Base-by-base conservation (phyloP, 176 grass and related monocot genomes). In the Rhipidocladum racemiflorum region DNA sequence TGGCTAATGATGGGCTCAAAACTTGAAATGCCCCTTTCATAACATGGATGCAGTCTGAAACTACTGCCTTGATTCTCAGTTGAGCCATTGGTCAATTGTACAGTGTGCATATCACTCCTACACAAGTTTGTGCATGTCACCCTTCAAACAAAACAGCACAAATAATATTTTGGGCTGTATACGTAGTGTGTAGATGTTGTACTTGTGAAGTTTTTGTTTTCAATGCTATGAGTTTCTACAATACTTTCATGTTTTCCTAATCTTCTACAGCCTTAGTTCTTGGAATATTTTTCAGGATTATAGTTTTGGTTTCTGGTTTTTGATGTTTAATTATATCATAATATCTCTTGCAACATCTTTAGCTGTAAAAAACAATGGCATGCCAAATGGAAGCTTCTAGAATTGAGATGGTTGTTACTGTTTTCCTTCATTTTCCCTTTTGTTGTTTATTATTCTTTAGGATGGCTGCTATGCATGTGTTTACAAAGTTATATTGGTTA, bases 381-480 rank as follows among this genome's bases (percentile, higher is more conserved):
- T 98, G 90, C 85, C 95, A 98, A 88, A 98, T 95, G 95, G 92
- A 98, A 83, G 78, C 92, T 91, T 77, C 88, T 53, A 88, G 59
- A 87, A 90, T 60, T 75, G 81, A 98, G 45, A 83, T 91, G 89
- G 95, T 98, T 49, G 85, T 83, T 81, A 65, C 46, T 82, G 79
- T n/a, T 84, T 78, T 24, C 27, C 11, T 76, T 76, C 29, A 17
- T 74, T 84, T 64, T 61, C 65, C 39, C 20, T 65, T 40, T 51
- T 70, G 20, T 72, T 91, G 24, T 29, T 83, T 87, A 17, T 48
- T 59, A 30, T 73, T 72, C 43, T 76, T 39, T 35, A 70, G 53
- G 67, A 35, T 75, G 27, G 8, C 25, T 67, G 27, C 78, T 30
- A 68, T 40, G 18, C n/a, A 46, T 45, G 36, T 68, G 6, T 46